Percentiles rank a stretch among this genome's conserved stretches.
phyloP scores from a whole-genome alignment of 176 grass and related monocot species.

The Secale cereale region DNA sequence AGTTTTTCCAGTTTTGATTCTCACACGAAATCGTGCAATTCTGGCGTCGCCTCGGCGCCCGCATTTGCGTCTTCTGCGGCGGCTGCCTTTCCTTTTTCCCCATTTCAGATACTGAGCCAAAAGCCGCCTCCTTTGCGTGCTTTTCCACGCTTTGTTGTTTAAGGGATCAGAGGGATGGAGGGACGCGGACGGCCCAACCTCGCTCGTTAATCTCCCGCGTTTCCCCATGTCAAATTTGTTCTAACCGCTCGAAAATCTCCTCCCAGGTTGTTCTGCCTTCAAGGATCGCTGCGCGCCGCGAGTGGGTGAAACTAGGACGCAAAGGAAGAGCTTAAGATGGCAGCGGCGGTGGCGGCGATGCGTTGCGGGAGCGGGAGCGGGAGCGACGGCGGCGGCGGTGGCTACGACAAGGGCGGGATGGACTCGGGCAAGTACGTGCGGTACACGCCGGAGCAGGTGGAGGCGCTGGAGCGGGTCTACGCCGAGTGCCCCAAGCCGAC shows the following conservation, averaged over 20 bases:
- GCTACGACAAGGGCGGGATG: constrained; percentile 55
- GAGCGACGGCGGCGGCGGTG: constrained; percentile 47
- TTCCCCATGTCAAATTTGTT: constrained; percentile 34
- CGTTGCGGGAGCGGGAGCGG: constrained; percentile 53
- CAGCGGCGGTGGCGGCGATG: constrained; percentile 62
- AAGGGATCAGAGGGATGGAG: background rate
- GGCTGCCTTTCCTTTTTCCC: constrained; percentile 12
- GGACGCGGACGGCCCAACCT: constrained; percentile 6
- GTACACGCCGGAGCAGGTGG: constrained; percentile 99
- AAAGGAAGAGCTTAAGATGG: constrained; percentile 53
- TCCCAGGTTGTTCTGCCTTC: constrained; percentile 21
- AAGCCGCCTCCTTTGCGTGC: constrained; percentile 65
- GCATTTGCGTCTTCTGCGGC: constrained; percentile 49
- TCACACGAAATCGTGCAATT: constrained; percentile 12
- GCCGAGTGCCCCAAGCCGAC: constrained; percentile 93
- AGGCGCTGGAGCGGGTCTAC: constrained; percentile 92
- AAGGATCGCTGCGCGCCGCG: background rate
- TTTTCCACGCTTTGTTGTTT: constrained; percentile 52
- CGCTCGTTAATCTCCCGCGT: constrained; percentile 31
- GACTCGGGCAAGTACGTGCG: constrained; percentile 93
- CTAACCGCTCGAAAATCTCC: constrained; percentile 29
- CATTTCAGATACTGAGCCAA: constrained; percentile 37
- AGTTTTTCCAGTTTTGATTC: background rate
- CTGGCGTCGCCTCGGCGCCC: background rate
- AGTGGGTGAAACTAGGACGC: background rate